Base-by-base conservation (phyloP, 1,284 basidiomycete species). In the Cystobasidium slooffiae region DNA sequence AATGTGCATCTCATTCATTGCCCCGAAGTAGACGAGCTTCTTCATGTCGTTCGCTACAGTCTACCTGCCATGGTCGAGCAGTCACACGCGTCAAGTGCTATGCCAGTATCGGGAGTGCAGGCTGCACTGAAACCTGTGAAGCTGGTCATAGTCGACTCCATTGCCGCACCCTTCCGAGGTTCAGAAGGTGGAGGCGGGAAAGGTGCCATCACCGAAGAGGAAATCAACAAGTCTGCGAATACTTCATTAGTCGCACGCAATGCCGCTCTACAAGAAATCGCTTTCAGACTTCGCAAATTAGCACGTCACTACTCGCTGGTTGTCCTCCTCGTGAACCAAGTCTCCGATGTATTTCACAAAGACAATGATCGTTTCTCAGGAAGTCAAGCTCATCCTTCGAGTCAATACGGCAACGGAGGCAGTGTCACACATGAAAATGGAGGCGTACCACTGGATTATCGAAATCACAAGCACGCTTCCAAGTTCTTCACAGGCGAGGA, bases 241-340 rank as follows among this genome's bases (percentile, higher is more conserved):
- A 64, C 62, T 6, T 53, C 64, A 20, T 39, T 75, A 39, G 31
- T 47, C 9, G 69, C 72, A 51, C 62, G 75, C 8, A 70, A 51
- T n/a, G 46, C 44, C 20, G 55, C 72, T 47, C 58, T 75, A 16
- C 24, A 49, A 16, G 64, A 72, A 31, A 66, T 75, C 4, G 63
- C 63, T 3, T 44, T 49, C 12, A 24, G 61, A 49, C 41, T 72
- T 10, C 55, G 58, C n/a, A 41, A 39, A 20, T 49, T 75, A 10
- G 69, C 75, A 5, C 69, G 44, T 10, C 52, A 59, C 37, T 59
- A 59, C 39, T 51, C 59, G 6, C 52, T 75, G 18, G 61, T 47
- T 31, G 43, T 75, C 10, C 31, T 75, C n/a, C 7, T 75, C 31
- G 58, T 75, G 46, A 75, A 75, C 41, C 75, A 75, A 56, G 75